These are phyloP conservation scores for Yamadazyma sp. DNA, from an alignment of 1,139 yeast genomes.

Conservation along the genomic window DNA sequence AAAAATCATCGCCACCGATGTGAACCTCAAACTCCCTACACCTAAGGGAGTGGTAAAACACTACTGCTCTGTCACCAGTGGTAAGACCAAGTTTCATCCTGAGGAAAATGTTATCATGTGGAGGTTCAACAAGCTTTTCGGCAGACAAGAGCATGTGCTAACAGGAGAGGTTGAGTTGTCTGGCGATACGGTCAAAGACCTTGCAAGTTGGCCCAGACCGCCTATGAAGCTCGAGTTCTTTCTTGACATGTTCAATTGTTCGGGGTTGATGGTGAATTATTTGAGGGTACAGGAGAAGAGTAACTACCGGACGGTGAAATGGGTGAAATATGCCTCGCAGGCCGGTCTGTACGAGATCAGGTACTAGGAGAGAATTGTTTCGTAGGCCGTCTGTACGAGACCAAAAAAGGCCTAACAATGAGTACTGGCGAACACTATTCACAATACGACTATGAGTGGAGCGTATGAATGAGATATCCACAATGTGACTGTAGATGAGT, in stretches of 20 bases:
- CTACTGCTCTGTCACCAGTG: slow-evolving; percentile 52
- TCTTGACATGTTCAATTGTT: slow-evolving; percentile 74
- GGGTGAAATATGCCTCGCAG: slow-evolving; percentile 77
- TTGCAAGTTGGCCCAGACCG: slow-evolving; percentile 63
- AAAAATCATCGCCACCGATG: slow-evolving; percentile 65
- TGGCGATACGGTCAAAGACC: slow-evolving; percentile 14
- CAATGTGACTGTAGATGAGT: no score
- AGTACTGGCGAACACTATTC: no score
- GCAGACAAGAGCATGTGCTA: slow-evolving; percentile 61
- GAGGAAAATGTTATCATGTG: slow-evolving; percentile 67
- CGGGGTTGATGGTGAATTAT: slow-evolving; percentile 75
- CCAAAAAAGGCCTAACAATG: no score
- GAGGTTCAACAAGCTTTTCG: slow-evolving; percentile 69
- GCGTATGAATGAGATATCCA: no score
- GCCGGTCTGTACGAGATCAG: slow-evolving; percentile 83
- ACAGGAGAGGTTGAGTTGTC: slow-evolving; percentile 50
- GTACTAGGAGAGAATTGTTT: slow-evolving; percentile 30
- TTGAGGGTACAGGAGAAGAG: slow-evolving; percentile 67
- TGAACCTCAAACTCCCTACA: slow-evolving; percentile 64
- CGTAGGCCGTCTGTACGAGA: no score
- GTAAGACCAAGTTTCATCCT: slow-evolving; percentile 68
- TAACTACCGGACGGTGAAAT: slow-evolving; percentile 74
- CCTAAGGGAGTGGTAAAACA: slow-evolving; percentile 63
- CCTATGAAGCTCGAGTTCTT: slow-evolving; percentile 74
- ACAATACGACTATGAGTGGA: no score